Percentiles rank a stretch among this genome's conserved stretches.
These are phyloP conservation scores for Trametes punicea DNA, from an alignment of 768 basidiomycete genomes.

Conservation along the genomic window DNA sequence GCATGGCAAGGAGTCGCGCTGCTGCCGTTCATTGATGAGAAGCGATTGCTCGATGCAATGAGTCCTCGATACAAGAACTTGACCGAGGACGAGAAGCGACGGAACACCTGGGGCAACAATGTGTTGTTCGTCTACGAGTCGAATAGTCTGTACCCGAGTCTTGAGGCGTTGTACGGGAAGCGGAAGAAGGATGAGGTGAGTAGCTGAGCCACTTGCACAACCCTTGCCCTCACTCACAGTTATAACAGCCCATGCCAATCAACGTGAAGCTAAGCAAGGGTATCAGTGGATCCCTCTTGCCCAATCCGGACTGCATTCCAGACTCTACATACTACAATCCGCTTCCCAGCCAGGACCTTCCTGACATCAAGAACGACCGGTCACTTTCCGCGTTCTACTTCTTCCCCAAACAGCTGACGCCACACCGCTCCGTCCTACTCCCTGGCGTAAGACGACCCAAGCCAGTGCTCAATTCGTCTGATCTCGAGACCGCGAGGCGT, in stretches of 20 bases:
- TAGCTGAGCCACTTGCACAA: background rate
- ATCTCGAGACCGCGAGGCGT: slow-evolving; percentile 64
- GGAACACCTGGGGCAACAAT: slow-evolving; percentile 85
- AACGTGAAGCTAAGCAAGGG: slow-evolving; percentile 70
- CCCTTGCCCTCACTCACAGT: slow-evolving; percentile 7
- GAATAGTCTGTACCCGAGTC: slow-evolving; percentile 81
- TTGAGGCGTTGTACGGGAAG: slow-evolving; percentile 89
- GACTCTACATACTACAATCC: slow-evolving; percentile 87
- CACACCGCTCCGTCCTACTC: slow-evolving; percentile 82
- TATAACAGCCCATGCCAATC: slow-evolving; percentile 65
- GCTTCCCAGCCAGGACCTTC: slow-evolving; percentile 52
- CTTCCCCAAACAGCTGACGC: slow-evolving; percentile 83
- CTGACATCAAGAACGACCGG: slow-evolving; percentile 83
- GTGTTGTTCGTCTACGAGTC: slow-evolving; percentile 81
- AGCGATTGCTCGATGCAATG: slow-evolving; percentile 83
- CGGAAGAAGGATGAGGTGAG: slow-evolving; percentile 76
- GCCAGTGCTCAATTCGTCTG: slow-evolving; percentile 60
- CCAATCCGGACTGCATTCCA: slow-evolving; percentile 87
- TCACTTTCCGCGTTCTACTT: slow-evolving; percentile 85
- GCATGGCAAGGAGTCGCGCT: slow-evolving; percentile 98
- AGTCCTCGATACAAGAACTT: slow-evolving; percentile 58
- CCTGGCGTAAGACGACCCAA: slow-evolving; percentile 62
- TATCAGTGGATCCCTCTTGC: slow-evolving; percentile 73
- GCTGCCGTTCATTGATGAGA: slow-evolving; percentile 91
- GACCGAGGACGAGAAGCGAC: slow-evolving; percentile 72